Evolutionary conservation across 768 basidiomycete genomes (phyloP), one percentile per base, ranked within the genome.

Genomic region (Macrocybe gigantea): DNA sequence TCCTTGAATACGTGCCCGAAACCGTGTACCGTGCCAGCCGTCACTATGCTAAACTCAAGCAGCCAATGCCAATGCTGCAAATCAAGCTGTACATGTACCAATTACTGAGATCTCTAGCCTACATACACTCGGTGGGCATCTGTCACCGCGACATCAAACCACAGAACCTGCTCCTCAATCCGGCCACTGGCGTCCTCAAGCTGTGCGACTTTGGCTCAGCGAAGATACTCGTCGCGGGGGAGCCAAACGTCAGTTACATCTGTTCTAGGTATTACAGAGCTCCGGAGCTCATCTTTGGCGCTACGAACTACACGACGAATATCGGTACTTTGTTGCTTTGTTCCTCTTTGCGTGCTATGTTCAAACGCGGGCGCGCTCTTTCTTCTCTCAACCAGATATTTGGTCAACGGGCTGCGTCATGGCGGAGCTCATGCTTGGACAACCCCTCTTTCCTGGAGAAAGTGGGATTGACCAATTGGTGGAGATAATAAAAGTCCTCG

Each of bases 1-100:
- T 99, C 32, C 83, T 96, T 60, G 96, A 99, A 83, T 99, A 93
- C 69, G 93, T 99, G 44, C 96, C 96, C 36, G 96, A 98, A 73
- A 99, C 96, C 11, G 96, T 99, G 49, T 98, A 98, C 73, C 92
- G 95, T 61, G 96, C 95, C 29, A 95, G 92, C 63, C 85, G 95
- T 62, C 95, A 97, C 72, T 99, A 98, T 67, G 90, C 94, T 57
- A 98, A 98, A 71, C 88, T 99, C 71, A 99, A 99, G 76, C 96
- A 99, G 65, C 90, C 92, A 50, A 99, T 99, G 96, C 96, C 96
- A 31, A 97, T 93, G 84, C 82, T 96, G 45, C 96, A 98, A 74
- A 94, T 99, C 77, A 98, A 98, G 75, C 72, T 99, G 61, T 99
- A 99, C 77, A 98, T 97, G 94, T 96, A 97, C 70, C 92, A 99